phyloP scores from a whole-genome alignment of 1,284 basidiomycete species.

The Phylloporus sp. region DNA sequence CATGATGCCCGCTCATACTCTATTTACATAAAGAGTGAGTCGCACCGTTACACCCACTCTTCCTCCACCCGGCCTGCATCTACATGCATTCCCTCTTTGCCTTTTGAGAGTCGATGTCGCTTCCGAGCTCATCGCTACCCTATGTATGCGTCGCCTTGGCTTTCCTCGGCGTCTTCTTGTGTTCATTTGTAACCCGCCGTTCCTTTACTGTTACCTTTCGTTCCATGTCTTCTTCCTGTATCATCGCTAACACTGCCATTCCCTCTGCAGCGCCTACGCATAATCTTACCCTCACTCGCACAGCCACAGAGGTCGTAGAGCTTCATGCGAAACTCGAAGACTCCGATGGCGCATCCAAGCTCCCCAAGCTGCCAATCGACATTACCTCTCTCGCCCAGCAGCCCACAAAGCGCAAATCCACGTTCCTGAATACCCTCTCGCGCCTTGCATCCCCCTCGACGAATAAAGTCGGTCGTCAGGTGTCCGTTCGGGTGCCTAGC shows the following conservation, averaged over 20 bases:
- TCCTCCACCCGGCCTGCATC: conserved; percentile 25
- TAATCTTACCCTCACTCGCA: conserved; percentile 85
- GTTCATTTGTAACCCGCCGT: conserved; percentile 22
- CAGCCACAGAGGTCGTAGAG: conserved; percentile 77
- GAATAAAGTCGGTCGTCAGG: conserved; percentile 50
- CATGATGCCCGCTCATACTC: conserved; percentile 66
- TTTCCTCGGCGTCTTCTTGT: conserved; percentile 26
- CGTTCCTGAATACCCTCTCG: conserved; percentile 82
- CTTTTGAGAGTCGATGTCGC: conserved; percentile 34
- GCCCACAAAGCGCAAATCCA: conserved; percentile 77
- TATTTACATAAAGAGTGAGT: conserved; percentile 76
- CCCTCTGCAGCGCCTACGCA: conserved; percentile 77
- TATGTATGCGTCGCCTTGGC: conserved; percentile 23
- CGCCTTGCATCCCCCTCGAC: conserved; percentile 75
- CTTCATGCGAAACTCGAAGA: conserved; percentile 77
- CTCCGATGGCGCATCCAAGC: conserved; percentile 57
- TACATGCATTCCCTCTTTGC: conserved; percentile 33
- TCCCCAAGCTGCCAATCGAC: conserved; percentile 71
- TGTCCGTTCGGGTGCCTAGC: conserved; percentile 41
- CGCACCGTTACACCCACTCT: conserved; percentile 36
- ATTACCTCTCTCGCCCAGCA: conserved; percentile 54
- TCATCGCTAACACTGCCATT: conserved; percentile 43
- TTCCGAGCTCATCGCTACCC: conserved; percentile 40
- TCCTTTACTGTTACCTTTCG: conserved; percentile 23
- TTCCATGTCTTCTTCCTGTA: conserved; percentile 20